A percentile compares a stretch with the other conserved stretches of the same genome.
Evolutionary conservation across 2,329 filamentous ascomycete genomes (phyloP).

Genomic region (Ramichloridium luteum): DNA sequence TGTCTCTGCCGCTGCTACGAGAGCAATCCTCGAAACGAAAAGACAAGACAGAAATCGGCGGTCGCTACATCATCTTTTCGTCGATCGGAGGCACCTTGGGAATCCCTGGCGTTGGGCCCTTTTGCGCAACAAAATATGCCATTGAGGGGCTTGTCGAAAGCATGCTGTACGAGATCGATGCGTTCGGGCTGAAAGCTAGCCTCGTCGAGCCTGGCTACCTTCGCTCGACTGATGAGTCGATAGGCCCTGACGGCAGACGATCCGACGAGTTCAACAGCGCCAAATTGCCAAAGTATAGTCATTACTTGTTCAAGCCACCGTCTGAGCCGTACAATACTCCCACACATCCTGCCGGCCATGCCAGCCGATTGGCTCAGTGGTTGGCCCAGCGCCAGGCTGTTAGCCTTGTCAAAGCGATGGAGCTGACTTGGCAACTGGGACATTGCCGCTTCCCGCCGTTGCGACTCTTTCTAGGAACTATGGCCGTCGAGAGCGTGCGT

Average conservation of each 20-base stretch:
- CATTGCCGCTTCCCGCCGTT: conserved; percentile 92
- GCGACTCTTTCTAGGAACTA: conserved; percentile 75
- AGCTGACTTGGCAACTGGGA: conserved; percentile 84
- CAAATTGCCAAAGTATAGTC: conserved; percentile 65
- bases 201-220: conserved; percentile 86
- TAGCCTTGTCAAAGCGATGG: conserved; percentile 82
- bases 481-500: conserved; percentile 89
- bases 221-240: conserved; percentile 68
- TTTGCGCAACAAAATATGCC: conserved; percentile 94
- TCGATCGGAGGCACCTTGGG: conserved; percentile 86
- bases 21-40: conserved; percentile 40
- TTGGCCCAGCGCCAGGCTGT: conserved; percentile 84
- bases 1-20: conserved; percentile 78
- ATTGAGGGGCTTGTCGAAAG: conserved; percentile 92
- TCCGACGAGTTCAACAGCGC: conserved; percentile 7
- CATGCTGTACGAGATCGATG: conserved; percentile 89
- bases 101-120: conserved; percentile 82
- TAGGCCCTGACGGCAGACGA: conserved; percentile 16
- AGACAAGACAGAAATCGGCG: conserved; percentile 29
- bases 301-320: conserved; percentile 80
- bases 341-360: conserved; percentile 75
- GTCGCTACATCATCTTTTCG: conserved; percentile 88
- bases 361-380: conserved; percentile 87
- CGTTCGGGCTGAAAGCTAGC: conserved; percentile 85
- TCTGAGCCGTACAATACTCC: conserved; percentile 68